Conservation (phyloP, 2,329 filamentous ascomycete species). For the Monilinia polystroma region DNA sequence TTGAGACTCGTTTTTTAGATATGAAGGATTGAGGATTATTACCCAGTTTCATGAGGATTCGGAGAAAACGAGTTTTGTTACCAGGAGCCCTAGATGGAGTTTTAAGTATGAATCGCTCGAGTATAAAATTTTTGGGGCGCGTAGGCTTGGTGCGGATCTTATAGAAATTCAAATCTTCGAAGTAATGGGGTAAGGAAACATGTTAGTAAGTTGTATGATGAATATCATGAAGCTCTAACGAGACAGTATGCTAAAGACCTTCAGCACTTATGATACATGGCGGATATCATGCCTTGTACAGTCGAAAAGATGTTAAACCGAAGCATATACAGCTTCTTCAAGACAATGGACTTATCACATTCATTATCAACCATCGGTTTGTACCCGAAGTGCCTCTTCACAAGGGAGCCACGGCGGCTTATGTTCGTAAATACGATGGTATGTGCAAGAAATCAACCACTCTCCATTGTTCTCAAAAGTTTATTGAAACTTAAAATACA, state of each 20-base stretch:
- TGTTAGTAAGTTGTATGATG: neutral
- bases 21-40: neutral
- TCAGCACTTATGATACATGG: neutral
- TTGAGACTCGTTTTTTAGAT: neutral
- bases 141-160: neutral
- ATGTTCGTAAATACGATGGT: constrained; percentile 37
- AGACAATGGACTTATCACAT: neutral
- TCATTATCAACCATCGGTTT: constrained; percentile 48
- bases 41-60: neutral
- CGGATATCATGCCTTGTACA: neutral
- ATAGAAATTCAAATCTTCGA: neutral
- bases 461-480: constrained; percentile 28
- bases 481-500: constrained; percentile 29
- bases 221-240: neutral
- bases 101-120: neutral
- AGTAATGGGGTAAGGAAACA: neutral
- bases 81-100: neutral
- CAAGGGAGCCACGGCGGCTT: constrained; percentile 45
- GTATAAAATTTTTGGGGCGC: neutral
- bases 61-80: neutral
- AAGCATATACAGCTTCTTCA: neutral
- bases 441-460: constrained; percentile 35
- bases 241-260: neutral
- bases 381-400: constrained; percentile 50
- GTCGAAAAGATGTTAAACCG: neutral